Base-by-base conservation (phyloP, 139 green algal species). In the Chlamydomonas sphaeroides region DNA sequence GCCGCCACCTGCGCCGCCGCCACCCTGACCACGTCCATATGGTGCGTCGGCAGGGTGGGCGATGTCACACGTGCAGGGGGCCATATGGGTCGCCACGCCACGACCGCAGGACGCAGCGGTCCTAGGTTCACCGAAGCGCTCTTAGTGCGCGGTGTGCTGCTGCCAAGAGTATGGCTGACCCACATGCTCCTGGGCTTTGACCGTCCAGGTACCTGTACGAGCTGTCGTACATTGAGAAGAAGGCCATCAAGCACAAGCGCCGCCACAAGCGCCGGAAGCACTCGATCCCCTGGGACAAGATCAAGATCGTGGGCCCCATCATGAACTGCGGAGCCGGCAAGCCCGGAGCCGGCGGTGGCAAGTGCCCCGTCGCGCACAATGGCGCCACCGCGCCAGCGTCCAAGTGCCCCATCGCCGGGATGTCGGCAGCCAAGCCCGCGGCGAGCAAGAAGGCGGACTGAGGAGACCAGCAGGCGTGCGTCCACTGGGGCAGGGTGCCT, bases 261-360 rank as follows among this genome's bases (percentile, higher is more conserved):
- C 80, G 90, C 49, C 80, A 89, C 72, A 86, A 83, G 68, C 87
- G 85, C 59, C 68, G 84, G 62, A 90, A 90, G 74, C 72, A 86
- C 67, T 72, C 66, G 56, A 93, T 93, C 57, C 89, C 89, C 14
- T 93, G 89, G 89, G 71, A 92, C n/a, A 90, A 92, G 89, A 88
- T 90, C 57, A 88, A 88, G 80, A 86, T 92, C 65, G 63, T 83
- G 26, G 83, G 79, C 28, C 68, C 80, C 5, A 75, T 86, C n/a
- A 87, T 65, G 21, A 84, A 80, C 35, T 89, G 84, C 57, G 79
- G 84, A 0, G 62, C 30, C 6, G 41, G n/a, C n/a, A 23, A 7
- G 21, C 35, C 30, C 39, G 49, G 7, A 23, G 72, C 8, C 38
- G 62, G 26, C 20, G 77, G 48, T 14, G 63, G 77, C 49, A 84